Conservation (phyloP, 345 rosid species). For the Cardamine chenopodiifolia region DNA sequence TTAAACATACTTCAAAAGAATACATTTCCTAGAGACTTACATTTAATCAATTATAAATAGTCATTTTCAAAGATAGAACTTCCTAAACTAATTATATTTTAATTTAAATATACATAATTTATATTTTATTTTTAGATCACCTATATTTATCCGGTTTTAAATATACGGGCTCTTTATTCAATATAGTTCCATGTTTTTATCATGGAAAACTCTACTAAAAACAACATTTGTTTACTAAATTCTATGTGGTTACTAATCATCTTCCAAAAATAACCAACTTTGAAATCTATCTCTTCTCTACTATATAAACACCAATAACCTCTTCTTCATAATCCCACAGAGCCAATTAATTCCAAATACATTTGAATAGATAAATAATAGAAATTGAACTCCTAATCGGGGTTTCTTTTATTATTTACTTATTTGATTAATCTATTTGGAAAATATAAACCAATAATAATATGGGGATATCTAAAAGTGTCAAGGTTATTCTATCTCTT, state of each 20-base stretch:
- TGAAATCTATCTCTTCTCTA: not conserved
- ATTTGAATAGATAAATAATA: slow-evolving; percentile 11
- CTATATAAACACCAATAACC: slow-evolving; percentile 10
- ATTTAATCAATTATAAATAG: not conserved
- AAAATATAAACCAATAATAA: not conserved
- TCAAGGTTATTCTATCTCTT: slow-evolving; percentile 10
- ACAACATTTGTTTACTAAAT: slow-evolving; percentile 13
- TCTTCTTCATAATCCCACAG: slow-evolving; percentile 12
- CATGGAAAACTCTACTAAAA: not conserved
- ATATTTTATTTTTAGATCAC: not conserved
- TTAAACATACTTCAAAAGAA: not conserved
- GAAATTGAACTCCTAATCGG: slow-evolving; percentile 9
- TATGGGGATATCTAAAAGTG: slow-evolving; percentile 32
- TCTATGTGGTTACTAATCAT: slow-evolving; percentile 5
- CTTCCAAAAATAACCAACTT: slow-evolving; percentile 4
- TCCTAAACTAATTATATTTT: not conserved
- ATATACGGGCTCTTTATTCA: not conserved
- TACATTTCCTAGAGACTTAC: not conserved
- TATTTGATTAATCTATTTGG: slow-evolving; percentile 8
- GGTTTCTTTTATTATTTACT: not conserved
- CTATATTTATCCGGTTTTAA: not conserved
- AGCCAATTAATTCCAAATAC: slow-evolving; percentile 5
- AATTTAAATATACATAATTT: not conserved
- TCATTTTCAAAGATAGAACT: not conserved
- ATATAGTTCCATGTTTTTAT: not conserved